Base-by-base conservation (phyloP, 169 alveolate species). In the Plasmodium blacklocki region DNA sequence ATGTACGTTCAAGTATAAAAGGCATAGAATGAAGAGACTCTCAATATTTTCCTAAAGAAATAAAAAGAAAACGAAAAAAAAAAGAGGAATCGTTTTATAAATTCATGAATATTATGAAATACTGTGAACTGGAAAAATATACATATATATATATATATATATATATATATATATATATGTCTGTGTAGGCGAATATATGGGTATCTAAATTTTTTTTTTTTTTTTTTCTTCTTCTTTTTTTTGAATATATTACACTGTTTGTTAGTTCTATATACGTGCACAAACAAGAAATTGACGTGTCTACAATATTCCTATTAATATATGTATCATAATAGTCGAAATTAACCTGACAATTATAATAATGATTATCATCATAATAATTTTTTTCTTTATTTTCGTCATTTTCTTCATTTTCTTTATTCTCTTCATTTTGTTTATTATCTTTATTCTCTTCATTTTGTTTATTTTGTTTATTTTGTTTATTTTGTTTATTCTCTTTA, bases 231-330 rank as follows among this genome's bases (percentile, higher is more conserved):
- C 23, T 45, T 50, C 14, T 8, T 18, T 59, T 50, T 29, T 6
- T 58, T 71, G 58, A 18, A 50, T 66, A 50, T 45, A 59, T 78
- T 78, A 78, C 89, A 78, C 47, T 64, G 54, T 78, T 78, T 49
- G 89, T 66, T 18, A 78, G 62, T 47, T 78, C 72, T 59, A 78
- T 71, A 71, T 78, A 78, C 49, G 89, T 59, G n/a, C 72, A 78
- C 7, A 78, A 49, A 12, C 78, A 64, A 7, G 43, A 63, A 45
- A 78, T 52, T 56, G 72, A 64, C 18, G 89, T 18, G 45, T 78
- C 71, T 5, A 58, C 47, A 29, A 64, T 78, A 8, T 78, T 54
- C 18, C 14, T 18, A 21, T 66, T 29, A 23, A 78, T 68, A 56
- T 78, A 78, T 49, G 50, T 78, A 39, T 78, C 78, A 39, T 78